These are phyloP conservation scores for Xylaria longipes DNA, from an alignment of 495 filamentous ascomycete genomes.

Conservation along the genomic window DNA sequence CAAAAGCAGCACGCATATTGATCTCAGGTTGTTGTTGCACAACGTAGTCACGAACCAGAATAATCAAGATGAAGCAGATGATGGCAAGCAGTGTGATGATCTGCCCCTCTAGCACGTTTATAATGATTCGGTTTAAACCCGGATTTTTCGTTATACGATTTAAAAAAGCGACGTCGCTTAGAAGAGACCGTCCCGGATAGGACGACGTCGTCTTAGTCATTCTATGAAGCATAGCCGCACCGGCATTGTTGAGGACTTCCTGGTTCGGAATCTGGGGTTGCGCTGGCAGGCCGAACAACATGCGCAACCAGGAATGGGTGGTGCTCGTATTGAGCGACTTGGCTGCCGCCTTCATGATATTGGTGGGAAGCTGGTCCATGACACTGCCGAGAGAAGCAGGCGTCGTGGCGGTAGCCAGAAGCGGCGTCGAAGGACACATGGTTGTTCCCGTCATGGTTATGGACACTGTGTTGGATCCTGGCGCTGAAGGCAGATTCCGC, in stretches of 20 bases:
- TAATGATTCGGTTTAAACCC: slow-evolving; percentile 77
- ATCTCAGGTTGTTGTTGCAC: slow-evolving; percentile 93
- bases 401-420: slow-evolving; percentile 48
- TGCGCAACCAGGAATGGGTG: slow-evolving; percentile 39
- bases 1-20: slow-evolving; percentile 63
- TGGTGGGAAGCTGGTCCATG: slow-evolving; percentile 39
- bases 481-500: slow-evolving; percentile 28
- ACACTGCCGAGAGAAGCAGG: slow-evolving; percentile 40
- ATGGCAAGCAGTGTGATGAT: slow-evolving; percentile 92
- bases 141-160: slow-evolving; percentile 74
- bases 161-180: slow-evolving; percentile 77
- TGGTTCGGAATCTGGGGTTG: slow-evolving; percentile 26
- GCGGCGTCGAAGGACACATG: slow-evolving; percentile 54
- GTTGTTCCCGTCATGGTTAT: slow-evolving; percentile 32
- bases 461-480: slow-evolving; percentile 20
- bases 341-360: slow-evolving; percentile 37
- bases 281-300: slow-evolving; percentile 19
- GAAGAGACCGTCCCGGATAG: slow-evolving; percentile 51
- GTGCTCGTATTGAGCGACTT: slow-evolving; percentile 38
- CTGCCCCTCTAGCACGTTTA: slow-evolving; percentile 88
- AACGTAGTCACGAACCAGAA: slow-evolving; percentile 96
- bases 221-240: slow-evolving; percentile 30
- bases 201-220: slow-evolving; percentile 26
- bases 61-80: slow-evolving; percentile 89
- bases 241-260: slow-evolving; percentile 26